Percentiles rank a stretch among this genome's conserved stretches.
These are phyloP conservation scores for Ceratocystis diversiconidia DNA, from an alignment of 2,329 filamentous ascomycete genomes.

Conservation along the genomic window DNA sequence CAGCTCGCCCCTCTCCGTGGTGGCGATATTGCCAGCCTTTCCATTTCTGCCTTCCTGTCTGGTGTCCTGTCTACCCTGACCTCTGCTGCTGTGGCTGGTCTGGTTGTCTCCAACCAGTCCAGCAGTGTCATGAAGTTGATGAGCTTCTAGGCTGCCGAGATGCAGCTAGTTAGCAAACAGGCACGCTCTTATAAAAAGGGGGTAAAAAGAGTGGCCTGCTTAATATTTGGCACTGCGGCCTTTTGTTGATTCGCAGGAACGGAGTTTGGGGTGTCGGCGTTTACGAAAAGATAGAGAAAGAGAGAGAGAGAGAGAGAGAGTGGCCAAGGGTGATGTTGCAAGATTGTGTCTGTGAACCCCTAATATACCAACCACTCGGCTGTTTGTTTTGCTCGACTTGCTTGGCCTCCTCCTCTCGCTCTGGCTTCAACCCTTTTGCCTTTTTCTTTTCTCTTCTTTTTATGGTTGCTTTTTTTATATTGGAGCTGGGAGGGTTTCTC, in stretches of 20 bases:
- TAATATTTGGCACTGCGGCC: not conserved
- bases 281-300: not conserved
- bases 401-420: not conserved
- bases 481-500: no score
- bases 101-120: constrained; percentile 47
- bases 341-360: not conserved
- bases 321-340: not conserved
- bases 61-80: constrained; percentile 69
- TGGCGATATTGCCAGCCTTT: constrained; percentile 62
- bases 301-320: not conserved
- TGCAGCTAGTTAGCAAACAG: not conserved
- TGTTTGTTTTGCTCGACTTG: not conserved
- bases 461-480: no score
- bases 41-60: constrained; percentile 61
- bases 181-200: not conserved
- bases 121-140: constrained; percentile 15
- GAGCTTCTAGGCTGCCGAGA: constrained; percentile 5
- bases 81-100: constrained; percentile 61
- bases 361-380: constrained; percentile 1
- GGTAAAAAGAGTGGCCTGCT: not conserved
- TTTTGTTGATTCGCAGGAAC: not conserved
- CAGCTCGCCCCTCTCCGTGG: constrained; percentile 63
- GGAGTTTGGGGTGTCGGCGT: constrained; percentile 1
- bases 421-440: no score
- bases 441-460: no score